Base-by-base conservation (phyloP, 225 moss, liverwort and hornwort species). In the Thuidium tamariscinum region DNA sequence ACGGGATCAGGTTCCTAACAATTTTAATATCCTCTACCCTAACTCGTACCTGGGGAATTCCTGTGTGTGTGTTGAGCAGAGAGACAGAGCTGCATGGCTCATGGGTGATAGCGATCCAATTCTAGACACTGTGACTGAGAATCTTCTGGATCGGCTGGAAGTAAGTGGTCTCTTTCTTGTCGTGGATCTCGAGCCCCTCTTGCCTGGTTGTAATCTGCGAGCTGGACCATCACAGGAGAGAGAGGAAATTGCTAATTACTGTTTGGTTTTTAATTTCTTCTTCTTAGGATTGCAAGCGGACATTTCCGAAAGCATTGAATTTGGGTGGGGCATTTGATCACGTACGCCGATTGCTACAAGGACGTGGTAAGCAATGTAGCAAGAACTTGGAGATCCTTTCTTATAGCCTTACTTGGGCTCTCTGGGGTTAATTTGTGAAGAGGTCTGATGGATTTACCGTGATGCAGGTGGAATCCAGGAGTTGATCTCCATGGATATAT, bases 281-380 rank as follows among this genome's bases (percentile, higher is more conserved):
- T 51, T 86, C 52, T 61, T 87, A 98, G 98, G 97, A 99, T 90
- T 97, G 96, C 84, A 99, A 95, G 87, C 91, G 94, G 78, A 95
- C 86, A 39, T 99, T 99, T 84, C 97, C 99, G n/a, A 94, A 83
- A 85, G 96, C 97, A 60, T 90, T 99, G 74, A 99, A 99, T 86
- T 86, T 99, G 56, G 99, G 99, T 87, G 97, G 97, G 73, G 97
- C 99, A 74, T 92, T 95, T 93, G 96, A 97, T 86, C 93, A 93
- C 82, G 97, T 99, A 37, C 92, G 92, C 60, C 94, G 94, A 57
- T 88, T 97, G 87, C 89, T 97, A 49, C 89, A 93, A 88, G 93
- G 91, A 90, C 95, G 96, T 83, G 99, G 98, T 98, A 89, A 72
- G 82, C 51, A 66, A 83, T 23, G 72, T 26, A 70, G 56, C 26